A percentile compares a stretch with the other conserved stretches of the same genome.
phyloP scores from a whole-genome alignment of 331 rosid genomes.

The Erythrophleum ivorense region DNA sequence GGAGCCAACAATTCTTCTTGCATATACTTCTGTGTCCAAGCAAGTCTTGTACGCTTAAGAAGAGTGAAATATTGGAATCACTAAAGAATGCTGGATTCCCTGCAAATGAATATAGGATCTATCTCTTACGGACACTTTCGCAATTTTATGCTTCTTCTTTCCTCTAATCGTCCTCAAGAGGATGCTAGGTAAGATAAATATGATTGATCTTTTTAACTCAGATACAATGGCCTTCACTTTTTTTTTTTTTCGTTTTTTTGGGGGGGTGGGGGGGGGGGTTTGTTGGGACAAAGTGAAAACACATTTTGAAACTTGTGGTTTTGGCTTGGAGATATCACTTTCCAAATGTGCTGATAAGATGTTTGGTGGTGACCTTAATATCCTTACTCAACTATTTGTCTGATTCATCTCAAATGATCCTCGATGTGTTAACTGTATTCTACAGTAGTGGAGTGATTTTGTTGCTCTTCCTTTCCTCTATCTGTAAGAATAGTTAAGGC shows the following conservation, averaged over 20 bases:
- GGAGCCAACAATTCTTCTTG: constrained; percentile 97
- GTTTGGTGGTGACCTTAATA: background rate
- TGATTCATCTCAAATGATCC: background rate
- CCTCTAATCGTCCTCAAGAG: constrained; percentile 90
- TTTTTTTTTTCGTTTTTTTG: background rate
- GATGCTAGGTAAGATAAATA: constrained; percentile 79
- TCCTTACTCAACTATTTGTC: background rate
- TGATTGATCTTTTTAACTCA: constrained; percentile 1
- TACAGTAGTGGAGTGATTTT: background rate
- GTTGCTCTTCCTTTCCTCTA: background rate
- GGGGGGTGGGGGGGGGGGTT: too few species aligned
- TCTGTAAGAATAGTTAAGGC: background rate
- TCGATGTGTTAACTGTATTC: background rate
- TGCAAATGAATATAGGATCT: constrained; percentile 88
- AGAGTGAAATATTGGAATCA: constrained; percentile 86
- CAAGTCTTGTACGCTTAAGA: constrained; percentile 91
- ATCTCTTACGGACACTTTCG: constrained; percentile 95
- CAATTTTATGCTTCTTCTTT: constrained; percentile 94
- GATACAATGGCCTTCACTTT: background rate
- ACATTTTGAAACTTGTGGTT: constrained; percentile 1
- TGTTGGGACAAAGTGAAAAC: too few species aligned
- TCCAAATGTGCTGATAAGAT: constrained; percentile 1
- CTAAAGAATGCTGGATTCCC: constrained; percentile 93
- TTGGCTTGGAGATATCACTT: background rate
- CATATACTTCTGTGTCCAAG: constrained; percentile 90